Evolutionary conservation across 768 basidiomycete genomes (phyloP), one percentile per base, ranked within the genome.

Genomic region (Lactarius akahatsu): DNA sequence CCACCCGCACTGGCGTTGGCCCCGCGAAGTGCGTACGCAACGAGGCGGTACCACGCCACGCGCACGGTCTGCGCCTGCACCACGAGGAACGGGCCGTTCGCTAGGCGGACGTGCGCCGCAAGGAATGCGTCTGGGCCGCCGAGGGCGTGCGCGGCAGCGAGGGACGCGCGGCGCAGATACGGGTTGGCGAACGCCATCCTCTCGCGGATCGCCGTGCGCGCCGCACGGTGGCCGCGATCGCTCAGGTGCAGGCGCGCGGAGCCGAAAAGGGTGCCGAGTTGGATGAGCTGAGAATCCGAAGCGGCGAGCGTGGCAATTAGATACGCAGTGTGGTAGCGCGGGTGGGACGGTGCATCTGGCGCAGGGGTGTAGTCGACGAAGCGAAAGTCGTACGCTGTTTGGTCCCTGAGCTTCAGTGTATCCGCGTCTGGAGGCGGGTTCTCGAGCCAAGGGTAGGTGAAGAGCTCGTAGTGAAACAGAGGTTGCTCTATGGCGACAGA

Each of bases 251-350:
- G 77, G 10, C 92, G 83, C 2, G 86, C 86, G 1, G 90, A 87
- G 5, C 90, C 91, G 76, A 93, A 93, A 1, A 93, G 80, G 0
- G 87, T 86, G 10, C 92, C 92, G 16, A 94, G 72, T 63, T 88
- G 85, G 18, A 94, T 72, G 32, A 93, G 81, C 10, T 80, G 83
- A 64, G 84, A 77, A 4, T 72, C 71, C 26, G 77, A 73, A 34
- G 72, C 61, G 4, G 77, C 77, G n/a, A 86, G 78, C 1, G 77
- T 73, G 16, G 75, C 76, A 57, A 85, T 80, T 64, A 79, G 76
- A 40, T 87, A 72, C 50, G 76, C 74, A 62, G 80, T 75, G 30
- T 64, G 61, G 73, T 81, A 88, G 65, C 78, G 72, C 41, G 20
- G 72, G 70, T 4, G 77, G 72, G 16, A 62, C 45, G 52, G 77